Evolutionary conservation across 371 early-diverging fungal genomes (phyloP), one percentile per base, ranked within the genome.

Genomic region (Mortierella sp.): DNA sequence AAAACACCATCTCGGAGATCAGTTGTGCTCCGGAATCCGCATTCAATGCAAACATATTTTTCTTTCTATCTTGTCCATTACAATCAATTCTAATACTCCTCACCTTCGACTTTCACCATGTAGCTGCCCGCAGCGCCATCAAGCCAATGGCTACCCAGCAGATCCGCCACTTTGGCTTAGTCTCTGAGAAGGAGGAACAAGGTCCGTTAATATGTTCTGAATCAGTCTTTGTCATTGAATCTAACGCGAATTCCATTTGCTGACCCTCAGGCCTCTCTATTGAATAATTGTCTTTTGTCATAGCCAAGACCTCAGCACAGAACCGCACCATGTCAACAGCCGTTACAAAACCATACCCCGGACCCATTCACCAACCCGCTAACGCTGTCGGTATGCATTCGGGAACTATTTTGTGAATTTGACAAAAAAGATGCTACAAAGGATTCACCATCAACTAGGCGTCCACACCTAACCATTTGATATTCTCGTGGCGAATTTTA

Each of bases 301-400:
- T 64, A 66, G 64, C 54, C 54, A 66, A 58, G 62, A 58, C 69
- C 22, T 51, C 75, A 62, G 72, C 24, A 62, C 81, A 80, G 70
- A 72, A 22, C 66, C 75, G 81, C 45, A 26, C 68, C 67, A 80
- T 80, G 81, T 75, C 81, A 71, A 75, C 76, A 45, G 81, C 81
- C 20, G 62, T 80, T 54, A 39, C 81, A 68, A 81, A 81, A 73
- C 75, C 81, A 76, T 81, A 81, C 64, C 81, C 81, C 30, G 75
- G 75, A 72, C 75, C 75, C 43, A 66, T 80, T 65, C 52, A 54
- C 52, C 72, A 80, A 65, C 81, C 81, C 45, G 52, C 81, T 49
- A 80, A 75, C 63, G 76, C 75, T 22, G 76, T 75, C 57, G 81
- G 81, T 75, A 75, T 49, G 81, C 49, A 54, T 39, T 20, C 30